Conservation (phyloP, 2,329 filamentous ascomycete species). For the Malbranchea cinnamomea region DNA sequence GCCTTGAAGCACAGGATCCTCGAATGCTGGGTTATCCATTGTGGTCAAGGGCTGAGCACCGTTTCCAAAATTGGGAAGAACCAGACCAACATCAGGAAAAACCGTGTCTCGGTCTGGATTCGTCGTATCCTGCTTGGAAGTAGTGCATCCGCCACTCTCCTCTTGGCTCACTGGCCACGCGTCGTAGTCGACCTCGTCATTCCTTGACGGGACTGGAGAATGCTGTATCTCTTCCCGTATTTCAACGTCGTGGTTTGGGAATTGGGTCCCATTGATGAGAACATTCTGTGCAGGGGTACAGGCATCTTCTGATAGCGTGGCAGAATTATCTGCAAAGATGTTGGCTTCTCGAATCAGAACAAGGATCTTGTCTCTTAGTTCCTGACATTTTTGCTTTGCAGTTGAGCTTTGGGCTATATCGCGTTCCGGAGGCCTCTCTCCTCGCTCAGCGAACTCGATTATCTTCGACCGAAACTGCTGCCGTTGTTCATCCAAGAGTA, state of each 20-base stretch:
- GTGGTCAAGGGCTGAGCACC: no score
- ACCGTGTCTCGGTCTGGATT: neutral
- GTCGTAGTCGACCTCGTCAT: no score
- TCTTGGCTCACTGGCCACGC: no score
- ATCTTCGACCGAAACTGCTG: conserved; percentile 21
- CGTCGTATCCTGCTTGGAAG: conserved; percentile 1
- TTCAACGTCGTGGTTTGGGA: no score
- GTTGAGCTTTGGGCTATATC: conserved; percentile 21
- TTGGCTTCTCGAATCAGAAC: conserved; percentile 18
- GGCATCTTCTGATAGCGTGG: neutral
- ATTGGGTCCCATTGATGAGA: conserved; percentile 10
- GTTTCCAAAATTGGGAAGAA: no score
- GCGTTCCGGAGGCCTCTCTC: conserved; percentile 16
- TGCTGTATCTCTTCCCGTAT: no score
- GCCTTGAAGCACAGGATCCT: conserved; percentile 13
- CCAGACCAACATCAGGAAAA: no score
- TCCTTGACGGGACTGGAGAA: no score
- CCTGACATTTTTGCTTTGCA: conserved; percentile 19
- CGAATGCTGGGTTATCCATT: no score
- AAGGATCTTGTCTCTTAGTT: conserved; percentile 21
- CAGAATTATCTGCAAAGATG: conserved; percentile 13
- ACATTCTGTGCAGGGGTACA: conserved; percentile 6
- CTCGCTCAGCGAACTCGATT: conserved; percentile 22
- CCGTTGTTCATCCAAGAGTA: conserved; percentile 16
- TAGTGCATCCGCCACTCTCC: no score